Conservation (phyloP, 371 early-diverging fungal species). For the Ordospora pajunii region DNA sequence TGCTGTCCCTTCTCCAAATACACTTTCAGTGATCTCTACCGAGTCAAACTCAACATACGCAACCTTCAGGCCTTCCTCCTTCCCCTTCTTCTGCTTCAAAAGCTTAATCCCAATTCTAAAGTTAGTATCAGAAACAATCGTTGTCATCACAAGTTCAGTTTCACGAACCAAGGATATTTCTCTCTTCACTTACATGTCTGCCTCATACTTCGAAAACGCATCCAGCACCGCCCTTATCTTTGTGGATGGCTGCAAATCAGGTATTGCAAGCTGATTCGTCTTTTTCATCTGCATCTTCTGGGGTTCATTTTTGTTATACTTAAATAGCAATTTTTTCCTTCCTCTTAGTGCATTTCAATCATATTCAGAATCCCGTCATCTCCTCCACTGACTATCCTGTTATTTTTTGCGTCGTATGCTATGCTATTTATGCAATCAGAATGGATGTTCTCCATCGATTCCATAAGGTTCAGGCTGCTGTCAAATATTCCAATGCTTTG, state of each 20-base stretch:
- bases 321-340: conserved; percentile 19
- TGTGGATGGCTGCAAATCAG: neutral
- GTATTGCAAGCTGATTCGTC: conserved; percentile 31
- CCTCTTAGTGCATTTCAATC: neutral
- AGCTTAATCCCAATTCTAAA: conserved; percentile 22
- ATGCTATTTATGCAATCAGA: conserved; percentile 15
- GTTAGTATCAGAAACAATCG: conserved; percentile 28
- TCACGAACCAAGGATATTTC: conserved; percentile 43
- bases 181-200: conserved; percentile 42
- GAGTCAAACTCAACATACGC: conserved; percentile 30
- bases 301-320: neutral
- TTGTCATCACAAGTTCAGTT: conserved; percentile 37
- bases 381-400: conserved; percentile 23
- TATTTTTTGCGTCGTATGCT: neutral
- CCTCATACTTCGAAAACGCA: conserved; percentile 22
- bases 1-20: neutral
- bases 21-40: conserved; percentile 5
- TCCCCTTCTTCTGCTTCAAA: neutral
- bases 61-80: neutral
- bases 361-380: conserved; percentile 14
- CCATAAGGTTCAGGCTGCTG: neutral
- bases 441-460: conserved; percentile 9
- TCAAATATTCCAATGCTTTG: conserved; percentile 23
- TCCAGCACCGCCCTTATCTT: conserved; percentile 9
- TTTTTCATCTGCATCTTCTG: conserved; percentile 1